Base-by-base conservation (phyloP, 1,139 yeast species). In the Hanseniaspora gamundiae region DNA sequence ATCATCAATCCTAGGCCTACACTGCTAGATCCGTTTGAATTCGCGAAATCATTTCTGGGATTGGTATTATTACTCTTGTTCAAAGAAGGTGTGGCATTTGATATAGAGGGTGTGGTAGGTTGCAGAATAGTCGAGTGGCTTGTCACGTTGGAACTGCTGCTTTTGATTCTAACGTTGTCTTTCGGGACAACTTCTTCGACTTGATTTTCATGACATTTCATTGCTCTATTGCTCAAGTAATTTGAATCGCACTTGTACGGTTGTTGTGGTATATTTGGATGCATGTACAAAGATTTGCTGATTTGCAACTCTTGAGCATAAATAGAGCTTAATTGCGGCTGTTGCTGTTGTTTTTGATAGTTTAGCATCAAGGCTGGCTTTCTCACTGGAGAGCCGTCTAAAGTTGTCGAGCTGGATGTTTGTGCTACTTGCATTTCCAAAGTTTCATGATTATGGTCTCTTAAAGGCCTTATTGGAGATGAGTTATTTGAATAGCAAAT, bases 401-500 rank as follows among this genome's bases (percentile, higher is more conserved):
- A 19, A 17, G 36, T 33, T 4, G 20, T 17, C 21, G 9, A 9
- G 19, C 24, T 33, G 21, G 13, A 8, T 5, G 36, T 10, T 8
- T 17, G 22, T 10, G n/a, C n/a, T 3, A 17, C 36, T 17, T 17
- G 14, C 36, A 33, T 17, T 10, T 33, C 36, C n/a, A 17, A 13
- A 6, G 13, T 28, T 17, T 17, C 36, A 9, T n/a, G 22, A 10
- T 33, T 21, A 7, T 33, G 36, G n/a, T 28, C 30, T 30, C 38
- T 43, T 10, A 39, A 41, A 14, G 46, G 30, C 36, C 50, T 50
- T 36, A 53, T 50, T 4, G 51, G 44, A n/a, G 58, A 57, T 7
- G 58, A 55, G 9, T 56, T 58, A 41, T 51, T 53, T 49, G 51
- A 17, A 49, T 47, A 26, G 43, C 35, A 19, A 36, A 38, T 20